These are phyloP conservation scores for Leishmania tropica DNA, from an alignment of 208 protist species.

Conservation along the genomic window DNA sequence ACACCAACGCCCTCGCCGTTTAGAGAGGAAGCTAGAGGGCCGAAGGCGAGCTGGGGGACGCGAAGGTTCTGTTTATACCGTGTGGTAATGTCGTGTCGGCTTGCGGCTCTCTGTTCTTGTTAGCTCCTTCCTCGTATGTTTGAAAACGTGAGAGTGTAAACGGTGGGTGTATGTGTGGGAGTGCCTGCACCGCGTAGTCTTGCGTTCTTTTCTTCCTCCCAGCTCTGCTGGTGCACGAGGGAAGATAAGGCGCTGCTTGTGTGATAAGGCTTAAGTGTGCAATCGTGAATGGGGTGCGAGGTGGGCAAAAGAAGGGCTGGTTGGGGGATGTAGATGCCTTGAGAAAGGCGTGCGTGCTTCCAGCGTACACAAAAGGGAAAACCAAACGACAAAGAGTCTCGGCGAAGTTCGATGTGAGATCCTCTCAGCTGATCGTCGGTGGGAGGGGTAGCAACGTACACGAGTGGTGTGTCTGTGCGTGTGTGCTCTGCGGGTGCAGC, in stretches of 20 bases:
- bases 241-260: background rate
- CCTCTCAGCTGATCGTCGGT: background rate
- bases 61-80: background rate
- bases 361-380: background rate
- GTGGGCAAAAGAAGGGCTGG: background rate
- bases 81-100: background rate
- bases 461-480: background rate
- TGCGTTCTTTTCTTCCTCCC: background rate
- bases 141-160: background rate
- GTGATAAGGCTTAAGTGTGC: background rate
- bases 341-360: slow-evolving; percentile 1
- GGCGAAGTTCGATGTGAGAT: background rate
- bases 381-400: background rate
- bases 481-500: background rate
- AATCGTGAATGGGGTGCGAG: background rate
- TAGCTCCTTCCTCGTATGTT: background rate
- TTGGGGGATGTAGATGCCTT: background rate
- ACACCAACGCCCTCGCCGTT: background rate
- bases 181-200: background rate
- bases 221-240: background rate
- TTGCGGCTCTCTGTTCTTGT: background rate
- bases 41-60: background rate
- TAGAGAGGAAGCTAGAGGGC: background rate
- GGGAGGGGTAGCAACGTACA: slow-evolving; percentile 1
- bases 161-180: background rate